Evolutionary conservation across 192 early-diverging fungal species (phyloP).

Genomic region (Diversispora eburnea): DNA sequence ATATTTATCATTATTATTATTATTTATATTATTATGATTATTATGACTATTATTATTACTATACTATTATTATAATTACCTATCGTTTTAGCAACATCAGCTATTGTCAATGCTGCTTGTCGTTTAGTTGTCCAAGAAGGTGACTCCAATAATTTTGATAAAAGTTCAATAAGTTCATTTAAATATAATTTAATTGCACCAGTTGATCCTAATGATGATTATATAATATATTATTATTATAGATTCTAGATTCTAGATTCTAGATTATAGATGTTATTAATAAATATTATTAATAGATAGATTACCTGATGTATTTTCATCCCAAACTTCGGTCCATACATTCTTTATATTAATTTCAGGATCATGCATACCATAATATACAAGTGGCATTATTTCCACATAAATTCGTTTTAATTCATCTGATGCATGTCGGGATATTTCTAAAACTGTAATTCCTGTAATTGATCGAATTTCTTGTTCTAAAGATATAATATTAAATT

Average conservation of each 20-base stretch:
- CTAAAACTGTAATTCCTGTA: slow-evolving; percentile 59
- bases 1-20: too few species aligned
- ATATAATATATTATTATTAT: neutral
- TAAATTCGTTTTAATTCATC: slow-evolving; percentile 54
- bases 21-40: too few species aligned
- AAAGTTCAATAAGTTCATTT: slow-evolving; percentile 58
- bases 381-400: slow-evolving; percentile 62
- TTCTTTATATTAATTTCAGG: slow-evolving; percentile 48
- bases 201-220: slow-evolving; percentile 36
- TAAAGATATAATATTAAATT: slow-evolving; percentile 24
- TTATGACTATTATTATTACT: too few species aligned
- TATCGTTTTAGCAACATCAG: slow-evolving; percentile 55
- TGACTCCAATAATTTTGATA: slow-evolving; percentile 51
- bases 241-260: too few species aligned
- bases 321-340: slow-evolving; percentile 74
- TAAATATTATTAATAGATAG: too few species aligned
- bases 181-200: slow-evolving; percentile 62
- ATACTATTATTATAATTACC: slow-evolving; percentile 21
- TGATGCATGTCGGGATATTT: slow-evolving; percentile 65
- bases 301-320: slow-evolving; percentile 65
- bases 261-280: neutral
- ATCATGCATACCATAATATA: slow-evolving; percentile 69
- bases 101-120: slow-evolving; percentile 64
- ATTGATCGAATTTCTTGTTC: slow-evolving; percentile 72
- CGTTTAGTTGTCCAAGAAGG: slow-evolving; percentile 77